A percentile compares a stretch with the other conserved stretches of the same genome.
These are phyloP conservation scores for Citrus medica DNA, from an alignment of 345 rosid species.

Conservation along the genomic window DNA sequence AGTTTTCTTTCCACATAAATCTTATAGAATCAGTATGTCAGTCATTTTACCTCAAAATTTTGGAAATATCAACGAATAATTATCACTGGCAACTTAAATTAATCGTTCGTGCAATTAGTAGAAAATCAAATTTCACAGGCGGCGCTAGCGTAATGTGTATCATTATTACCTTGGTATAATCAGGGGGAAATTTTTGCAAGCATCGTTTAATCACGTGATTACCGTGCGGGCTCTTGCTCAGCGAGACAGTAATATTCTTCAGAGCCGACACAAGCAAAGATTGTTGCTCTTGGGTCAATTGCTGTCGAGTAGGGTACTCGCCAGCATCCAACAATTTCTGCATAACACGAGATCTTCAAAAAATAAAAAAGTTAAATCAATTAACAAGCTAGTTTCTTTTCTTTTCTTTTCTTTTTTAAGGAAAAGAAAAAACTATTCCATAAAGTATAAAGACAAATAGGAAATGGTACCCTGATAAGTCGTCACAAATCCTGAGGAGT, in stretches of 20 bases:
- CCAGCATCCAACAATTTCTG: constrained; percentile 20
- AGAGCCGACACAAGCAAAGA: constrained; percentile 6
- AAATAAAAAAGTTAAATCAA: neutral
- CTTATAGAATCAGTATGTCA: too few relatives aligned
- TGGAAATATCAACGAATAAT: too few relatives aligned
- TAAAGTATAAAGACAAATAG: neutral
- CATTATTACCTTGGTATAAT: constrained; percentile 11
- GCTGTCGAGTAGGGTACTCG: neutral
- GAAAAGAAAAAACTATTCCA: neutral
- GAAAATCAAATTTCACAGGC: too few relatives aligned
- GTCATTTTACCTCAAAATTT: too few relatives aligned
- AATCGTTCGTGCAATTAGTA: too few relatives aligned
- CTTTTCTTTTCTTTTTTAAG: too few relatives aligned
- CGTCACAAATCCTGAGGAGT: constrained; percentile 15
- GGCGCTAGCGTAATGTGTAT: too few relatives aligned
- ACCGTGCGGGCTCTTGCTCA: constrained; percentile 23
- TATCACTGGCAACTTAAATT: too few relatives aligned
- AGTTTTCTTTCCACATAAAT: too few relatives aligned
- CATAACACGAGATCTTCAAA: constrained; percentile 20
- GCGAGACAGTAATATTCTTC: constrained; percentile 2
- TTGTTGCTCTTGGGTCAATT: constrained; percentile 4
- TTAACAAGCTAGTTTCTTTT: too few relatives aligned
- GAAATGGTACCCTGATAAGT: constrained; percentile 23
- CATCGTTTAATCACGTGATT: constrained; percentile 30
- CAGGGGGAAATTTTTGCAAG: constrained; percentile 8